A percentile compares a stretch with the other conserved stretches of the same genome.
Conservation (phyloP, 345 rosid species). For the Euphorbia peplus region DNA sequence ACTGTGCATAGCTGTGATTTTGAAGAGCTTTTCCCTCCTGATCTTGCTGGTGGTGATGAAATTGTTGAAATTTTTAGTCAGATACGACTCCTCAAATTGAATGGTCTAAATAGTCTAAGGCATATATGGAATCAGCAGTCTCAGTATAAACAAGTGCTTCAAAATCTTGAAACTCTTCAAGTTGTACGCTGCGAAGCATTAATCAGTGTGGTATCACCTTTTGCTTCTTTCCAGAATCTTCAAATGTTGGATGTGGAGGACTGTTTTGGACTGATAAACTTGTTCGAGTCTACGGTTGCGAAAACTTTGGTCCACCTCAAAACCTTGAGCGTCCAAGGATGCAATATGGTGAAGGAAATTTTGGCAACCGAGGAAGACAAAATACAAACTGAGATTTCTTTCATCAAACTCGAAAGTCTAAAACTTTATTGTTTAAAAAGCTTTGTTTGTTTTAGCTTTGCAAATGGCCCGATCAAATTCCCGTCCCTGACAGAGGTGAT, state of each 20-base stretch:
- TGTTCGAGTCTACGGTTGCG: slow-evolving; percentile 10
- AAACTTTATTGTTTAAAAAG: not conserved
- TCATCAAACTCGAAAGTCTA: slow-evolving; percentile 2
- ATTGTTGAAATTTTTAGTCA: not conserved
- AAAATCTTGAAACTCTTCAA: slow-evolving; percentile 11
- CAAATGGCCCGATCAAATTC: not conserved
- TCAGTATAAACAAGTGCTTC: not conserved
- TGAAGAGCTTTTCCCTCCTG: slow-evolving; percentile 9
- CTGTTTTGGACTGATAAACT: slow-evolving; percentile 7
- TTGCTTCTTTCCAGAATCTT: slow-evolving; percentile 6
- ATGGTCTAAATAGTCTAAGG: not conserved
- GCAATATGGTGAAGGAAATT: slow-evolving; percentile 13
- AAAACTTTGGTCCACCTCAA: slow-evolving; percentile 12
- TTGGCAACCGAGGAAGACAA: slow-evolving; percentile 7
- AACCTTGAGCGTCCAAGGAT: slow-evolving; percentile 14
- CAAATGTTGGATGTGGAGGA: not conserved
- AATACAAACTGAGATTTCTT: not conserved
- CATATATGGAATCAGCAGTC: slow-evolving; percentile 12
- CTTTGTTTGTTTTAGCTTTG: slow-evolving; percentile 4
- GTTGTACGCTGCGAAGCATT: not conserved
- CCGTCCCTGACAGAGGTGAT: slow-evolving; percentile 1
- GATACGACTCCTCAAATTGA: not conserved
- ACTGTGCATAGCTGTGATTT: not conserved
- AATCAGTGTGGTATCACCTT: slow-evolving; percentile 10
- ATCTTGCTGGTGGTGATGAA: not conserved